Conservation (phyloP, 2,329 filamentous ascomycete species). For the Ascochyta viciae-villosae region DNA sequence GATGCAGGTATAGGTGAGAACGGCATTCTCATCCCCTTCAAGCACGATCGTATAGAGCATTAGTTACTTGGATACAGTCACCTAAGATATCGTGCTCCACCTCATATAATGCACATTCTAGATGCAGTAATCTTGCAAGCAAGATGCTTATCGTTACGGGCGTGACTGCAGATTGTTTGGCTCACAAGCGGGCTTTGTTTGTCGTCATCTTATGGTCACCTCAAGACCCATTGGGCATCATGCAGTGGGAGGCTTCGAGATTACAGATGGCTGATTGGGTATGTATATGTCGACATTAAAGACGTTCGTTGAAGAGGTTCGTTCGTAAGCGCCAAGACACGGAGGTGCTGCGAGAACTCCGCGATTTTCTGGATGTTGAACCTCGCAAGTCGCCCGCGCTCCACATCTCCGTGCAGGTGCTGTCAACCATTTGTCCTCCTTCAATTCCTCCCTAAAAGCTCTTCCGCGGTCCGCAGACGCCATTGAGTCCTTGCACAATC, state of each 20-base stretch:
- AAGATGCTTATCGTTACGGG: no score
- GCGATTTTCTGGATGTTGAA: conserved; percentile 17
- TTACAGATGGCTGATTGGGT: not conserved
- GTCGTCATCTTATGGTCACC: not conserved
- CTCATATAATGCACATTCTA: no score
- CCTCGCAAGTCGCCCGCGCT: conserved; percentile 1
- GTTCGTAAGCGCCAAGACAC: conserved; percentile 3
- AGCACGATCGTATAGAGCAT: no score
- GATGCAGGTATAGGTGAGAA: no score
- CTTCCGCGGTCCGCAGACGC: not conserved
- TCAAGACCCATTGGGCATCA: not conserved
- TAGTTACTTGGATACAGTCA: no score
- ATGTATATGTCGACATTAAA: not conserved
- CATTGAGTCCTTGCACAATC: not conserved
- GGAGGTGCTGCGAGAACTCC: conserved; percentile 13
- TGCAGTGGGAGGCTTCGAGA: not conserved
- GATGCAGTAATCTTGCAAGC: no score
- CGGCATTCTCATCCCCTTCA: no score
- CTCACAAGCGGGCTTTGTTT: not conserved
- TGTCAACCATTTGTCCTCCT: conserved; percentile 1
- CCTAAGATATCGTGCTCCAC: no score
- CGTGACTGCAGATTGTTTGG: not conserved
- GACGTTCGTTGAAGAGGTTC: not conserved
- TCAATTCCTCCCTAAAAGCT: not conserved
- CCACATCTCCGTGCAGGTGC: conserved; percentile 9